Base-by-base conservation (phyloP, 805 yeast species). In the Yamadazyma nakazawae region DNA sequence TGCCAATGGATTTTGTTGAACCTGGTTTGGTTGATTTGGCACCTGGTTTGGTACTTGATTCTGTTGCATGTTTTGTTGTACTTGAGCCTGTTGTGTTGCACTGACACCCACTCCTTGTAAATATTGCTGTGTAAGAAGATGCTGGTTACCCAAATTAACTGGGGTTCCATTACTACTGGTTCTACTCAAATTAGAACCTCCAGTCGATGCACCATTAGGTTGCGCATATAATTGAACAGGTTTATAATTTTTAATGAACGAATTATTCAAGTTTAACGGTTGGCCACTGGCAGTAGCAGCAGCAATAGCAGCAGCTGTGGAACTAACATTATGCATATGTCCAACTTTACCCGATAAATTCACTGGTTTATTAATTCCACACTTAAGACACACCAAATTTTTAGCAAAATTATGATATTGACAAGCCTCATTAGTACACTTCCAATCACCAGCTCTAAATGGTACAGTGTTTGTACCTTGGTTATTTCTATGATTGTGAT, bases 401-500 rank as follows among this genome's bases (percentile, higher is more conserved):
- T 90, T 90, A 2, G 97, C 97, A 73, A 90, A 90, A 64, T 90
- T 90, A 65, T 90, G 97, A 64, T 91, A 91, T 30, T 82, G 76
- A 63, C 97, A 91, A 21, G 79, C 72, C 46, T 85, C 91, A 52
- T 79, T 81, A 24, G 79, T 73, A 70, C 97, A 91, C 64, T 89
- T 90, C 97, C 97, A 91, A 67, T 90, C 97, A 43, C 97, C 97
- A 2, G 97, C 97, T 57, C 97, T 78, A 67, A 91, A 91, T 26
- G 97, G 96, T n/a, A 91, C 95, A 56, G 80, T 76, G 47, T 57
- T 53, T 38, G 54, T 45, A 9, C 51, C 37, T 26, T 60, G 30
- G 40, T 25, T 26, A 17, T 38, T 38, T 25, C 41, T 34, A 30
- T 31, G 37, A 26, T 34, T 21, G 14, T 41, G 37, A 16, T 41